A percentile compares a stretch with the other conserved stretches of the same genome.
Evolutionary conservation across 441 rosid species (phyloP).

Genomic region (Euphorbia schlechtendalii): DNA sequence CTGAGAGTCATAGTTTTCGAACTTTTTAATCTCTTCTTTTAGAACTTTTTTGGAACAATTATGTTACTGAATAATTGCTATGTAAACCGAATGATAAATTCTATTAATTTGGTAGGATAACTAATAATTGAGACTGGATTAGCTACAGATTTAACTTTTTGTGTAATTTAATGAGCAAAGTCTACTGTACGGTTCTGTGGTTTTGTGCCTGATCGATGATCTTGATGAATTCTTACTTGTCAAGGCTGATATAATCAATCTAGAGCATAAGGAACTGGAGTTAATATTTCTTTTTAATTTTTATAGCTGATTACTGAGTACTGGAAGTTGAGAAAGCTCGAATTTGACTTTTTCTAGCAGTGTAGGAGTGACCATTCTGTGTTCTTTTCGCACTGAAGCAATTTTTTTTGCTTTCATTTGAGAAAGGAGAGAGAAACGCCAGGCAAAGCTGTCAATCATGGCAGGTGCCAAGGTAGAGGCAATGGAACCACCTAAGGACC

Average conservation of each 20-base stretch:
- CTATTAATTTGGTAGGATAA: background rate
- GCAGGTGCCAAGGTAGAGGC: background rate
- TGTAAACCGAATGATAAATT: background rate
- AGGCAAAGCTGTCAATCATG: background rate
- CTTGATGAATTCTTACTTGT: background rate
- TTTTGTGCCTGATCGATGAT: background rate
- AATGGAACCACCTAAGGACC: conserved; percentile 11
- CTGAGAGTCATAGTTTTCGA: background rate
- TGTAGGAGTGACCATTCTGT: background rate
- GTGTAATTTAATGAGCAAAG: background rate
- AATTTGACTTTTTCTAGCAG: background rate
- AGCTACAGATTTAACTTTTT: background rate
- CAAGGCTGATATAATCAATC: background rate
- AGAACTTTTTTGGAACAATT: background rate
- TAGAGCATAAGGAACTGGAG: too few species aligned
- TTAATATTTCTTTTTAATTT: background rate
- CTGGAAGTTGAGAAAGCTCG: background rate
- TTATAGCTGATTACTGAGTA: background rate
- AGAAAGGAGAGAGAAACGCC: background rate
- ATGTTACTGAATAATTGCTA: background rate
- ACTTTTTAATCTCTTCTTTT: too few species aligned
- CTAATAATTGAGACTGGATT: background rate
- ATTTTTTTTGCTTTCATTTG: background rate
- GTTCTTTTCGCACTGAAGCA: background rate
- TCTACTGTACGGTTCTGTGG: background rate